A percentile compares a stretch with the other conserved stretches of the same genome.
phyloP scores from a whole-genome alignment of 1,284 basidiomycete genomes.

The Malassezia japonica region DNA sequence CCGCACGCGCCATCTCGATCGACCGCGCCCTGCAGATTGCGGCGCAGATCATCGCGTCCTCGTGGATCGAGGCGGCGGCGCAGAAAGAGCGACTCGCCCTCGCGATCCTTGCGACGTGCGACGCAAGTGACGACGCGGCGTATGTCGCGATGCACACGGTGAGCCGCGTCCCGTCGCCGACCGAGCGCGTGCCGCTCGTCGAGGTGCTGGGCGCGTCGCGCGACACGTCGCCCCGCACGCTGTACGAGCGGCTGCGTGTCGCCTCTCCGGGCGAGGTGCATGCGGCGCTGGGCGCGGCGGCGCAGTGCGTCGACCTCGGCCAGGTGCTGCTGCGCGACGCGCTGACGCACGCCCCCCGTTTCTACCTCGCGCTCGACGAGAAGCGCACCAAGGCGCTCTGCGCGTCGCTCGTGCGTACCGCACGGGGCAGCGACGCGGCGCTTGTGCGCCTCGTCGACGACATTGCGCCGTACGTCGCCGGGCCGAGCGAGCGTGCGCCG shows the following conservation, averaged over 20 bases:
- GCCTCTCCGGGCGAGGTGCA: not conserved
- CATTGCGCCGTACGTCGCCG: slow-evolving; percentile 4
- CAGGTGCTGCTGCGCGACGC: not conserved
- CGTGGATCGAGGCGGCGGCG: not conserved
- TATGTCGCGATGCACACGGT: not conserved
- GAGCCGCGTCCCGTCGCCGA: not conserved
- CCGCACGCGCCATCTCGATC: not conserved
- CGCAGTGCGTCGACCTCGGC: not conserved
- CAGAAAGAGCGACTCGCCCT: slow-evolving; percentile 1
- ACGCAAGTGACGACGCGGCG: not conserved
- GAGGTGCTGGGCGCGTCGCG: not conserved
- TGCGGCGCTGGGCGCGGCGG: not conserved
- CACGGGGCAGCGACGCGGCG: slow-evolving; percentile 1
- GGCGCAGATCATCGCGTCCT: not conserved
- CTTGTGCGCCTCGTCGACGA: not conserved
- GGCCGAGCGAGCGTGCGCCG: not conserved
- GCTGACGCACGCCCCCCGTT: not conserved
- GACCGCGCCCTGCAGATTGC: not conserved
- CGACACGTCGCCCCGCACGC: not conserved
- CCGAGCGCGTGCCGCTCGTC: not conserved
- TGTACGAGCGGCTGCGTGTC: not conserved
- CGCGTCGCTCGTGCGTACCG: not conserved
- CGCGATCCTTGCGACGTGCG: slow-evolving; percentile 3
- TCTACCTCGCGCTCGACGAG: not conserved
- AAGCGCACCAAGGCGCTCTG: not conserved